Evolutionary conservation across 2,329 filamentous ascomycete genomes (phyloP).

Genomic region (Emericellopsis atlantica): DNA sequence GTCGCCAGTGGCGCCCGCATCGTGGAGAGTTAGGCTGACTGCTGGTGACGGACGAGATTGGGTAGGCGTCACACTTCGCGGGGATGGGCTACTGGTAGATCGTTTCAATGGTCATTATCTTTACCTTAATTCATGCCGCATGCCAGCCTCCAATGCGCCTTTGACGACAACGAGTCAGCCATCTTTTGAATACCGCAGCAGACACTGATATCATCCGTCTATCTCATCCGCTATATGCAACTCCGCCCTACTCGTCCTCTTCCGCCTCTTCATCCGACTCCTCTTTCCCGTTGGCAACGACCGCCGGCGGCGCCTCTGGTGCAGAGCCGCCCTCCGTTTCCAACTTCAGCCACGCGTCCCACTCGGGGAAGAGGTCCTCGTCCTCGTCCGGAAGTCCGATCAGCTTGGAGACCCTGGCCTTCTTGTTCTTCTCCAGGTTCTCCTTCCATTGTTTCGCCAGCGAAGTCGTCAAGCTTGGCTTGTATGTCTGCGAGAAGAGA

Average conservation of each 20-base stretch:
- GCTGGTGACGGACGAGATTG: too few relatives aligned
- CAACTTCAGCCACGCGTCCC: constrained; percentile 78
- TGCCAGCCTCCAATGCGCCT: neutral
- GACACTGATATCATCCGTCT: neutral
- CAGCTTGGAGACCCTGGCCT: constrained; percentile 70
- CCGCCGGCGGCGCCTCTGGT: neutral
- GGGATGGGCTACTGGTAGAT: too few relatives aligned
- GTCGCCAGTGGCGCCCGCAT: too few relatives aligned
- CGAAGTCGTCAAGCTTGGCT: constrained; percentile 59
- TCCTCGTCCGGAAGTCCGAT: constrained; percentile 74
- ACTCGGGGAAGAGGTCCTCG: constrained; percentile 87
- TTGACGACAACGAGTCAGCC: neutral
- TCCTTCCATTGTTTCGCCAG: constrained; percentile 74
- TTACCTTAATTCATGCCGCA: neutral
- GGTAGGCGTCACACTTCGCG: too few relatives aligned
- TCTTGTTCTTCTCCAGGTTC: constrained; percentile 70
- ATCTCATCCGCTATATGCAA: neutral
- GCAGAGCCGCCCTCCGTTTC: constrained; percentile 56
- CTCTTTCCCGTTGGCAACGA: constrained; percentile 12
- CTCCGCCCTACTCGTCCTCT: neutral
- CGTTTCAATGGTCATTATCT: neutral
- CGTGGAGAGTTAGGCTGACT: too few relatives aligned
- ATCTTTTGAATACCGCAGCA: constrained; percentile 1
- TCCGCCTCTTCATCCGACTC: constrained; percentile 4
- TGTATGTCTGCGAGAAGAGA: constrained; percentile 90